A percentile compares a stretch with the other conserved stretches of the same genome.
These are phyloP conservation scores for Flaveria ramosissima DNA, from an alignment of 129 eudicot species.

Conservation along the genomic window DNA sequence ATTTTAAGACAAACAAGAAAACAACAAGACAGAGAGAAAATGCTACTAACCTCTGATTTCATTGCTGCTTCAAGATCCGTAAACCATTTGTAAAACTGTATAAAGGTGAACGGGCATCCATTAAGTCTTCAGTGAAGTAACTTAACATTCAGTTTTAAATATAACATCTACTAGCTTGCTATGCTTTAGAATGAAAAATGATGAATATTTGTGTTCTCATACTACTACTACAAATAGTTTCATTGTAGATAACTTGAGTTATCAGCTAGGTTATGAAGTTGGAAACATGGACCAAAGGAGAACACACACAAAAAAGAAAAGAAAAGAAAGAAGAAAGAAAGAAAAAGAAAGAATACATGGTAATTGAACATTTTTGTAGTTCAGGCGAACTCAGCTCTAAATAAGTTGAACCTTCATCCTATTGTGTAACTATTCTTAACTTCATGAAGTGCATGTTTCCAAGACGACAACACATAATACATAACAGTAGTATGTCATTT, in stretches of 20 bases:
- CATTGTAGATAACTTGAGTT: neutral
- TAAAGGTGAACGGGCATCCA: constrained; percentile 36
- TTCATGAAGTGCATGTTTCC: constrained; percentile 4
- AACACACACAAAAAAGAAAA: neutral
- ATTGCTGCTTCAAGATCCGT: constrained; percentile 96
- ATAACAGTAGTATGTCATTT: neutral
- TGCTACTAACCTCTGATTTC: constrained; percentile 91
- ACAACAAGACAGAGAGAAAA: constrained; percentile 17
- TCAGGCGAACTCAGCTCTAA: neutral
- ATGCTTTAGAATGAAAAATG: constrained; percentile 2
- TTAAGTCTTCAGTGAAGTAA: constrained; percentile 25
- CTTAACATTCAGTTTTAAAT: constrained; percentile 26
- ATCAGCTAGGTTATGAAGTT: neutral
- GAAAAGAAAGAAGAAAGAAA: neutral
- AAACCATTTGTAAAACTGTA: constrained; percentile 98
- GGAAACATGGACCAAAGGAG: constrained; percentile 5
- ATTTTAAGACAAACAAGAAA: constrained; percentile 24
- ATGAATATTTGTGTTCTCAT: constrained; percentile 10
- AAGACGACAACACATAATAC: neutral
- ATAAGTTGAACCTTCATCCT: neutral
- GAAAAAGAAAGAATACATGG: constrained; percentile 13
- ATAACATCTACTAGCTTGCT: constrained; percentile 14
- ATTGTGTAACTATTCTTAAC: neutral
- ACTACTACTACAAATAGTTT: constrained; percentile 14
- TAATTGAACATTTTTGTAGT: neutral